Conservation (phyloP, 176 grass and related monocot genomes). For the Saccharum officinarum region DNA sequence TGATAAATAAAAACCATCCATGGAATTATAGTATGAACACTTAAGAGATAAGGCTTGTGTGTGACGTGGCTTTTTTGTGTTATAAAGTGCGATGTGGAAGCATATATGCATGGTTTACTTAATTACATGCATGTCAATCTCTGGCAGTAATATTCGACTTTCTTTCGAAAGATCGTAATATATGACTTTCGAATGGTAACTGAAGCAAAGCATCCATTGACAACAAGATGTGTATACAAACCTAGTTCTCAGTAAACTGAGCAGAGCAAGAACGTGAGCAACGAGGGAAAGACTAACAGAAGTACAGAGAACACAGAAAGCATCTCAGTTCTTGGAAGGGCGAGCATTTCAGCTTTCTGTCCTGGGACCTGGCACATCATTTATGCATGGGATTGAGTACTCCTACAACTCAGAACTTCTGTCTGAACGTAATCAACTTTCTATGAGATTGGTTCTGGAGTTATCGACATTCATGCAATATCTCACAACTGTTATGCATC, state of each 20-base stretch:
- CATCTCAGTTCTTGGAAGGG: no score
- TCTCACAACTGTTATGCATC: no score
- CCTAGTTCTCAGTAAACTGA: neutral
- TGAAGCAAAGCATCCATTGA: neutral
- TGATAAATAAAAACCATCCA: constrained; percentile 42
- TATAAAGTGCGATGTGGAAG: neutral
- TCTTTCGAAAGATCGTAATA: no score
- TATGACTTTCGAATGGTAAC: neutral
- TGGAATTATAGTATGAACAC: constrained; percentile 11
- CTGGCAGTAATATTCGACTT: neutral
- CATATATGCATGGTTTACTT: neutral
- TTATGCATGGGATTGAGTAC: no score
- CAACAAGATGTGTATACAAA: neutral
- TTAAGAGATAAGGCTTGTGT: neutral
- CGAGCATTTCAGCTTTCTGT: no score
- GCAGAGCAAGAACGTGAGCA: neutral
- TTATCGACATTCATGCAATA: no score
- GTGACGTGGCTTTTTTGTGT: neutral
- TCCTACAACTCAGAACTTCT: no score
- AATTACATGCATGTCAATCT: neutral
- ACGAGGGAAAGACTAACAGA: neutral
- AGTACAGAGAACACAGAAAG: neutral
- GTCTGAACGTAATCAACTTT: no score
- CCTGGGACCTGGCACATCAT: no score
- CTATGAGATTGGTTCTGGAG: no score